Base-by-base conservation (phyloP, 495 filamentous ascomycete genomes). In the Geoglossum glabrum region DNA sequence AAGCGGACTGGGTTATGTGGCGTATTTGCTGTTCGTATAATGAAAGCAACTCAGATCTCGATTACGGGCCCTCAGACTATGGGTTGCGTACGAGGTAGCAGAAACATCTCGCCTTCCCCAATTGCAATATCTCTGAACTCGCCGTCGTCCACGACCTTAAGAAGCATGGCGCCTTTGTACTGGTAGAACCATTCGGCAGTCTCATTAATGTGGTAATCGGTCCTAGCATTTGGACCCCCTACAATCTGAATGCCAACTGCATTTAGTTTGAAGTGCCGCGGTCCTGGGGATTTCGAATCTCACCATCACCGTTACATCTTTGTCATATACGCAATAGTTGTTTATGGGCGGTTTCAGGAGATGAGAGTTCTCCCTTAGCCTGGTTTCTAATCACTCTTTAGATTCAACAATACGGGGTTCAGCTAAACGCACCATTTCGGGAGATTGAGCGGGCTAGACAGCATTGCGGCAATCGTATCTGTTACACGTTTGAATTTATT, bases 101-200 rank as follows among this genome's bases (percentile, higher is more conserved):
- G 76, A 70, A 94, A 98, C 77, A 98, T 84, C 40, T 93, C 90
- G 56, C 90, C 90, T 71, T 98, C 90, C 62, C 80, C 75, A 66
- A 98, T 94, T 51, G 82, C 75, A 57, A 98, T 82, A 68, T 98
- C 92, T 57, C 79, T 75, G 70, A 94, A 94, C 0, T 65, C 63
- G 11, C 71, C 68, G 27, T 73, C 73, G 10, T 72, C 76, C 33
- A 97, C 88, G 1, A 92, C 86, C 65, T 93, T 94, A 54, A 98
- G 81, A 21, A 96, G 74, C 92, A 98, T 95, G 27, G 79, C 79
- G 52, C 92, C 92, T 58, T 80, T 79, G 74, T 95, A 85, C 67
- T 96, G 90, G 76, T 93, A 98, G 78, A 97, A 98, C 80, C 88
- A 97, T 65, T 98, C 92, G 7, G 92, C 81, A 0, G 92, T 98